phyloP scores from a whole-genome alignment of 441 rosid species.

The Adansonia grandidieri region DNA sequence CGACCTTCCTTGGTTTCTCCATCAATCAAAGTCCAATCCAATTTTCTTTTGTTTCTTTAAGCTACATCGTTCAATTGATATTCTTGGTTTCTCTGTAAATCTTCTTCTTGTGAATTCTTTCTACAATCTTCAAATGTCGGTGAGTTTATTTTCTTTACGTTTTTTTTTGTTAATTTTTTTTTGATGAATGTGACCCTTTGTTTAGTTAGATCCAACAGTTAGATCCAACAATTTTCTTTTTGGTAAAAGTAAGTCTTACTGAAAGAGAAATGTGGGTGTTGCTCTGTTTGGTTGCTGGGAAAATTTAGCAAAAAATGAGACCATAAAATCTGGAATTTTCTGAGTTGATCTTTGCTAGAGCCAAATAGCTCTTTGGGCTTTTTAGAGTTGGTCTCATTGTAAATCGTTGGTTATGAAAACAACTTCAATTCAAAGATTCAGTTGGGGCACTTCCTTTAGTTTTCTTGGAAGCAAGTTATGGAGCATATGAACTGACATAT shows the following conservation, averaged over 20 bases:
- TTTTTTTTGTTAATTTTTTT: background rate
- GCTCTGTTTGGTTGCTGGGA: constrained; percentile 22
- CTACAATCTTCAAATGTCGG: constrained; percentile 19
- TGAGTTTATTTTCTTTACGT: background rate
- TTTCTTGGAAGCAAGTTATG: constrained; percentile 6
- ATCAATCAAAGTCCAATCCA: background rate
- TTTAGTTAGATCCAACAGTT: constrained; percentile 15
- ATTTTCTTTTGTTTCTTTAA: background rate
- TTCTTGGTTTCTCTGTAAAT: background rate
- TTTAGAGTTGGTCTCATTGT: background rate
- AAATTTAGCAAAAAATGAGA: constrained; percentile 9
- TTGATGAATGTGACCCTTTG: constrained; percentile 10
- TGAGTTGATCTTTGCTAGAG: background rate
- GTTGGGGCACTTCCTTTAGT: background rate
- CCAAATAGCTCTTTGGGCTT: background rate
- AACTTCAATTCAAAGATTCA: background rate
- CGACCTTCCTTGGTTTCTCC: background rate
- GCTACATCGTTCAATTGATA: constrained; percentile 1
- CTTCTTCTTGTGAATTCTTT: background rate
- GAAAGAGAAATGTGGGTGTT: background rate
- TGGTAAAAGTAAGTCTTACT: background rate
- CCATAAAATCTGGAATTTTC: background rate
- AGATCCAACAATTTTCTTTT: background rate
- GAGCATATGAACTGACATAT: constrained; percentile 1
- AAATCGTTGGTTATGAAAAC: background rate